Conservation (phyloP, 345 rosid species). For the Eucalyptus shirleyi region DNA sequence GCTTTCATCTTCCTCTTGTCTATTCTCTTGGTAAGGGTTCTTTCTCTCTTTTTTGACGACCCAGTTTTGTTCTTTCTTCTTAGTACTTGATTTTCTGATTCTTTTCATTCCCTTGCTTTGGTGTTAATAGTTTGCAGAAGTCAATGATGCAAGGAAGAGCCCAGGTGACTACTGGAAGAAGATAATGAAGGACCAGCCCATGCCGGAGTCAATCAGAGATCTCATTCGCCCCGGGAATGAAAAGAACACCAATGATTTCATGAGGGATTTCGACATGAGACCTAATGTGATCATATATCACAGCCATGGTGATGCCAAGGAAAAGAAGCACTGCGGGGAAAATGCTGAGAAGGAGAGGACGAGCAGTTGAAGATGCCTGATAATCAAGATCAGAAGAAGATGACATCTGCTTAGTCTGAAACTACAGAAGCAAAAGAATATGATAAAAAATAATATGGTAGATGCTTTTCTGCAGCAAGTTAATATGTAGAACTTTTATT, state of each 20-base stretch:
- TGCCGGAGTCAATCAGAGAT: slow-evolving; percentile 42
- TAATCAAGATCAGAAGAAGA: neutral
- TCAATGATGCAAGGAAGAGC: slow-evolving; percentile 32
- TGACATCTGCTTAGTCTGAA: neutral
- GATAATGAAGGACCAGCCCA: slow-evolving; percentile 42
- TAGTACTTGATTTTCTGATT: neutral
- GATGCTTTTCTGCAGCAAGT: neutral
- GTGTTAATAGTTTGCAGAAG: neutral
- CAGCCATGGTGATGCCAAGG: neutral
- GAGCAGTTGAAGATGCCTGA: neutral
- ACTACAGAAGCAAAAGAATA: neutral
- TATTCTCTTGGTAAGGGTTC: slow-evolving; percentile 17
- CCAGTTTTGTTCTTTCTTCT: neutral
- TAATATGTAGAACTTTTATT: neutral
- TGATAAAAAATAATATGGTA: neutral
- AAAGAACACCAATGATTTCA: neutral
- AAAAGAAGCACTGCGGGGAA: neutral
- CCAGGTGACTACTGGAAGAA: slow-evolving; percentile 51
- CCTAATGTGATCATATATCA: slow-evolving; percentile 21
- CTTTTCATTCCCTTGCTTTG: neutral
- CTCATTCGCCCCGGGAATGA: neutral
- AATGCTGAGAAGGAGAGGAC: neutral
- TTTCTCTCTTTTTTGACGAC: neutral
- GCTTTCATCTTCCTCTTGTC: slow-evolving; percentile 4
- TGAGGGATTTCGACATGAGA: slow-evolving; percentile 17